Base-by-base conservation (phyloP, 139 green algal species). In the Chlamydomonas asymmetrica region DNA sequence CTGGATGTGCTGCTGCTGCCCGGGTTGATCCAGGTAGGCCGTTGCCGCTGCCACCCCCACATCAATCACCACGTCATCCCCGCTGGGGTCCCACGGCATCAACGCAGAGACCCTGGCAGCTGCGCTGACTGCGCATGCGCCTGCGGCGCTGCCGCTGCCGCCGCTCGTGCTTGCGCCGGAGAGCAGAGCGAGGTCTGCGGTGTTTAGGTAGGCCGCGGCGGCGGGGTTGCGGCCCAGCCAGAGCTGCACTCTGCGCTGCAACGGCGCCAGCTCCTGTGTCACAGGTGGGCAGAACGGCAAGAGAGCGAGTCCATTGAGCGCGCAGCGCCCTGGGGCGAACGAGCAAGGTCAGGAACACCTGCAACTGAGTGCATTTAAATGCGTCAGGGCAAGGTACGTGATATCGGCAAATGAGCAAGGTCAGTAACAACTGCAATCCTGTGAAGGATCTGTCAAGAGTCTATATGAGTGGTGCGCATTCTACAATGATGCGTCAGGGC, bases 201-300 rank as follows among this genome's bases (percentile, higher is more conserved):
- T 0, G 18, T 40, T 57, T 2, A 76, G 70, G 7, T 27, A 41
- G 0, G 16, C 31, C 3, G 23, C 23, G 22, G 70, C 70, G 4
- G 56, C n/a, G 29, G 70, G 70, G 57, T 76, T 45, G 39, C 70
- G 70, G 22, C 70, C 70, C 2, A 67, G 7, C 70, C 70, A 76
- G 13, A 76, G 59, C 70, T 76, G 70, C 56, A 76, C 7, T 0
- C 70, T 56, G 56, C 31, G 34, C 70, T 76, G 70, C 57, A 76
- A 39, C 1, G 25, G 10, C 35, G 6, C 22, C 35, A 67, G 61
- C 2, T 31, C 1, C n/a, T n/a, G n/a, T n/a, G n/a, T n/a, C n/a
- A n/a, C n/a, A n/a, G n/a, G n/a, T n/a, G n/a, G n/a, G n/a, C n/a
- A n/a, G n/a, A n/a, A n/a, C n/a, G n/a, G n/a, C n/a, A n/a, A n/a